These are phyloP conservation scores for Phytophthora boehmeriae DNA, from an alignment of 352 stramenopile genomes.

Conservation along the genomic window DNA sequence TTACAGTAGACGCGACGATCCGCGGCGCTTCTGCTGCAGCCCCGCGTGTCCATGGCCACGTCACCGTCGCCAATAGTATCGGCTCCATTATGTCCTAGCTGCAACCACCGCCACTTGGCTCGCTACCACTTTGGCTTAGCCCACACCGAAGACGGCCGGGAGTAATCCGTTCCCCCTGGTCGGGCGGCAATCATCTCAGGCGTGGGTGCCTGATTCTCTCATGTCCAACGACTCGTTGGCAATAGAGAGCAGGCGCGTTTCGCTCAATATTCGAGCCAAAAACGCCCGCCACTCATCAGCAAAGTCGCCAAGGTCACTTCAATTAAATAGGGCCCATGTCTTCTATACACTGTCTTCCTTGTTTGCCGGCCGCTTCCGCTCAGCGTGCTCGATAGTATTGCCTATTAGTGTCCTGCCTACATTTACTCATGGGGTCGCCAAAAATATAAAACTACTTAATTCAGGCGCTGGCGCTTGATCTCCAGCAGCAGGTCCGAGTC, in stretches of 20 bases:
- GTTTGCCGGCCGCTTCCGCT: slow-evolving; percentile 6
- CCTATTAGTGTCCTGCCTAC: slow-evolving; percentile 44
- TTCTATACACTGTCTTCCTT: slow-evolving; percentile 34
- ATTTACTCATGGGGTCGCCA: slow-evolving; percentile 37
- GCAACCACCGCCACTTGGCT: background rate
- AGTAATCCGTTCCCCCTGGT: no score
- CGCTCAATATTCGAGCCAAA: background rate
- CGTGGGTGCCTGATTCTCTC: no score
- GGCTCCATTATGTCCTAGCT: no score
- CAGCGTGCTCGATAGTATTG: slow-evolving; percentile 6
- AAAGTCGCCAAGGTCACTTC: slow-evolving; percentile 21
- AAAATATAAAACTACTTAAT: slow-evolving; percentile 46
- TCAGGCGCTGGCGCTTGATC: slow-evolving; percentile 53
- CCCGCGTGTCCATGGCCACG: no score
- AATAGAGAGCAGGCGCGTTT: background rate
- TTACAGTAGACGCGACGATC: slow-evolving; percentile 17
- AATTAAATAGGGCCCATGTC: slow-evolving; percentile 37
- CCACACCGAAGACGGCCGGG: no score
- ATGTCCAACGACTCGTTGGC: background rate
- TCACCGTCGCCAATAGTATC: no score
- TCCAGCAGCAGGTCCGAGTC: slow-evolving; percentile 43
- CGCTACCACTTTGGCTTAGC: background rate
- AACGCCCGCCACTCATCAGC: background rate
- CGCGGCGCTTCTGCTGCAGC: no score
- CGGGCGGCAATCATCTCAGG: no score